Evolutionary conservation across 352 stramenopile species (phyloP).

Genomic region (Pythium scleroteichum): DNA sequence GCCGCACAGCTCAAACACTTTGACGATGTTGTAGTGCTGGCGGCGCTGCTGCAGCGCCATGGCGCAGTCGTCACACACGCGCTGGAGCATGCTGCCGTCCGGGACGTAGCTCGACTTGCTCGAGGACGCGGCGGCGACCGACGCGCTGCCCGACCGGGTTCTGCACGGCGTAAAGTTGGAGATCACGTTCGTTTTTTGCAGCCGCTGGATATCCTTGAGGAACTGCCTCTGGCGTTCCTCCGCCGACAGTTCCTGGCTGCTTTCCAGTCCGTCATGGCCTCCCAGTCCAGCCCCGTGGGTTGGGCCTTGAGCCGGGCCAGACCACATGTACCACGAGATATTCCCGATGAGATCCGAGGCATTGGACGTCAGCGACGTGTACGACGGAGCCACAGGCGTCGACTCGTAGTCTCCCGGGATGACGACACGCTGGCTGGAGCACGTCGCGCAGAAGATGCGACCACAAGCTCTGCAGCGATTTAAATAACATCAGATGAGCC

Average conservation of each 20-base stretch:
- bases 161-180: constrained; percentile 74
- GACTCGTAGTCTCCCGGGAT: constrained; percentile 81
- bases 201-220: constrained; percentile 68
- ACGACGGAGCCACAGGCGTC: constrained; percentile 60
- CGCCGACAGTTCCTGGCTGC: constrained; percentile 32
- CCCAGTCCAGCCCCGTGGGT: constrained; percentile 9
- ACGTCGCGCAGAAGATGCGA: constrained; percentile 80
- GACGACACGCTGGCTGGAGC: constrained; percentile 80
- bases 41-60: constrained; percentile 78
- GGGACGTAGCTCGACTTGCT: constrained; percentile 55
- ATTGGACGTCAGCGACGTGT: constrained; percentile 69
- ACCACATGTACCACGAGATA: constrained; percentile 81
- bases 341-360: constrained; percentile 78
- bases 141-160: constrained; percentile 31
- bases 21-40: constrained; percentile 85
- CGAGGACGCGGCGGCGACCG: constrained; percentile 22
- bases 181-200: constrained; percentile 65
- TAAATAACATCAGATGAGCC: too few relatives aligned
- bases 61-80: constrained; percentile 82
- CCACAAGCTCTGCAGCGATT: constrained; percentile 48
- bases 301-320: constrained; percentile 31
- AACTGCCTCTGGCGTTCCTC: constrained; percentile 64
- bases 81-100: constrained; percentile 73
- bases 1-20: constrained; percentile 83
- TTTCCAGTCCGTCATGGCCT: constrained; percentile 30